Conservation (phyloP, 2,329 filamentous ascomycete genomes). For the Aspergillus texensis region DNA sequence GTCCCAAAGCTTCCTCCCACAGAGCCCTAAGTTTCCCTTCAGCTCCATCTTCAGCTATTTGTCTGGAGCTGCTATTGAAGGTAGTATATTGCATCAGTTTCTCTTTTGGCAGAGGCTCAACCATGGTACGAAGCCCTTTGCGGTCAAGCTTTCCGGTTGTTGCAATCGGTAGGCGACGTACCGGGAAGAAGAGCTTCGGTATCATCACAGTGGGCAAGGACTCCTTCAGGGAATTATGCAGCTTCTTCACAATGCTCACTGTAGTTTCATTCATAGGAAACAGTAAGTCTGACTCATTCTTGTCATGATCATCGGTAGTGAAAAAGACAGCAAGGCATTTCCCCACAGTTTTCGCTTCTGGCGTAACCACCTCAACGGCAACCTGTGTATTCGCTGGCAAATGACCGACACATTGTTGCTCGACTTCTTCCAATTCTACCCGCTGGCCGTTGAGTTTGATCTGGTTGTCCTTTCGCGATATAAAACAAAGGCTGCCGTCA, state of each 20-base stretch:
- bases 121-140: constrained; percentile 39
- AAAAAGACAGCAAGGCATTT: constrained; percentile 40
- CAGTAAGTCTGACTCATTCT: constrained; percentile 17
- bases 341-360: constrained; percentile 32
- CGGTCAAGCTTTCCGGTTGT: constrained; percentile 49
- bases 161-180: constrained; percentile 44
- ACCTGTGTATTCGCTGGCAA: constrained; percentile 42
- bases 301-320: constrained; percentile 22
- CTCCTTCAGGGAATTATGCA: constrained; percentile 30
- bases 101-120: constrained; percentile 38
- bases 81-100: constrained; percentile 34
- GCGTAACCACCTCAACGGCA: constrained; percentile 46
- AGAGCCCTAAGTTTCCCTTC: constrained; percentile 36
- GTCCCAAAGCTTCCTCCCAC: constrained; percentile 44
- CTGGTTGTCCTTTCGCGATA: constrained; percentile 36
- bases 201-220: constrained; percentile 47
- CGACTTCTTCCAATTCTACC: constrained; percentile 51
- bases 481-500: constrained; percentile 37
- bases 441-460: constrained; percentile 50
- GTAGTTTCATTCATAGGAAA: constrained; percentile 29
- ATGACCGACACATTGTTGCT: constrained; percentile 44
- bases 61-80: constrained; percentile 20
- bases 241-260: constrained; percentile 26
- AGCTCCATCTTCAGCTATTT: constrained; percentile 30
- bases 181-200: constrained; percentile 47